Evolutionary conservation across 805 yeast genomes (phyloP).

Genomic region (Zygosaccharomyces siamensis): DNA sequence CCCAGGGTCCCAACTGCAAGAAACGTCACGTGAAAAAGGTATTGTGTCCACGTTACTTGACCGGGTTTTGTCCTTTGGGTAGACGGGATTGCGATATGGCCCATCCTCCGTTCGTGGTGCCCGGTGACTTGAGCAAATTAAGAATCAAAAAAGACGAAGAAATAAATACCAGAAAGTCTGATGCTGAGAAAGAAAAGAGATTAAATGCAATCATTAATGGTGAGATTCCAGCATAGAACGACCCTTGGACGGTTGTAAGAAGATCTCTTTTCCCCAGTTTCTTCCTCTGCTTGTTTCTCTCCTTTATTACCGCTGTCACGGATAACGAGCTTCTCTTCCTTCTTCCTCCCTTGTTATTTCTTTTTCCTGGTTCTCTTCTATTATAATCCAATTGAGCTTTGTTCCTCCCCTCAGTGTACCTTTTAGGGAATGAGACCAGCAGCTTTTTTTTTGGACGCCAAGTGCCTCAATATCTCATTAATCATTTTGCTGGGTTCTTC

Average conservation of each 20-base stretch:
- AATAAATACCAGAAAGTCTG: constrained; percentile 33
- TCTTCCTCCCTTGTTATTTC: background rate
- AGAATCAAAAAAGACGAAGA: constrained; percentile 32
- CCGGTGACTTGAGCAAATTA: constrained; percentile 36
- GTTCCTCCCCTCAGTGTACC: background rate
- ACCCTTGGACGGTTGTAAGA: too few relatives aligned
- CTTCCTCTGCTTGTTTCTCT: background rate
- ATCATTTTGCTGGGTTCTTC: background rate
- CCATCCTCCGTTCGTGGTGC: constrained; percentile 72
- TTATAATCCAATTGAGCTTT: background rate
- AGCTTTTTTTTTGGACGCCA: background rate
- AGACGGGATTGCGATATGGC: constrained; percentile 63
- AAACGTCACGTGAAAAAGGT: constrained; percentile 73
- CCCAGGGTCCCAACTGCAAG: constrained; percentile 81
- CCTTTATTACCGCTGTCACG: background rate
- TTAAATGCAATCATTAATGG: constrained; percentile 36
- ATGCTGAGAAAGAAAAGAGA: constrained; percentile 35
- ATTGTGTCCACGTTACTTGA: constrained; percentile 71
- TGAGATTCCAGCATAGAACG: constrained; percentile 15
- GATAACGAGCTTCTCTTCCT: background rate
- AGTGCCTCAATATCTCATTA: background rate
- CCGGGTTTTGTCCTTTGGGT: constrained; percentile 94
- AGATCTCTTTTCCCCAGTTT: too few relatives aligned
- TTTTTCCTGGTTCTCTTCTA: background rate
- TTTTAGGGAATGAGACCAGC: background rate